Conservation (phyloP, 2,329 filamentous ascomycete species). For the Hortaea sp. region DNA sequence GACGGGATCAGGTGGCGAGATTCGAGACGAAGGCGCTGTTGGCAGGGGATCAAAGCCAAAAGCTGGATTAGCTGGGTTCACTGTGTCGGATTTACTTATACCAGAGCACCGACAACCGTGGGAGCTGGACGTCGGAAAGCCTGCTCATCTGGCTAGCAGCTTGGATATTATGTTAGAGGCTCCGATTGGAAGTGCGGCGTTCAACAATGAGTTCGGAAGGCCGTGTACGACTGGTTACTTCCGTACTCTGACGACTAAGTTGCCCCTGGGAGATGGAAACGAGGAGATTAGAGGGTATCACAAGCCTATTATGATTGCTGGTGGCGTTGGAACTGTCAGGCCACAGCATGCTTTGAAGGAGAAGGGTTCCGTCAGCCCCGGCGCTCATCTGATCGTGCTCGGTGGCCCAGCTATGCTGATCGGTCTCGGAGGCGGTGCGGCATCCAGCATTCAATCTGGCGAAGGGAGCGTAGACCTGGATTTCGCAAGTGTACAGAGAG, state of each 20-base stretch:
- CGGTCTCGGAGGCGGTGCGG: slow-evolving; percentile 87
- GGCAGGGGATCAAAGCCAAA: slow-evolving; percentile 88
- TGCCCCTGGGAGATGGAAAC: slow-evolving; percentile 49
- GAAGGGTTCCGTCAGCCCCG: slow-evolving; percentile 65
- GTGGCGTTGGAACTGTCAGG: slow-evolving; percentile 83
- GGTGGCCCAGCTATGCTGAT: slow-evolving; percentile 97
- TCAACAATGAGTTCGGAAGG: slow-evolving; percentile 96
- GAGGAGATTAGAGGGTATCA: slow-evolving; percentile 82
- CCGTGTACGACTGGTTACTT: slow-evolving; percentile 86
- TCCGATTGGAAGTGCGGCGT: slow-evolving; percentile 85
- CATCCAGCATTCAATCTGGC: slow-evolving; percentile 79
- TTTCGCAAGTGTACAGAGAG: slow-evolving; percentile 93
- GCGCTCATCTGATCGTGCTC: slow-evolving; percentile 85
- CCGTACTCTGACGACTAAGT: slow-evolving; percentile 69
- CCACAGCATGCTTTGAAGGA: slow-evolving; percentile 86
- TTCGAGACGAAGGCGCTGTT: slow-evolving; percentile 89
- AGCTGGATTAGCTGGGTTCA: slow-evolving; percentile 84
- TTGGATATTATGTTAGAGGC: slow-evolving; percentile 97
- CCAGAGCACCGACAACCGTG: slow-evolving; percentile 74
- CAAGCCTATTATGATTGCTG: slow-evolving; percentile 98
- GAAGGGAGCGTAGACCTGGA: slow-evolving; percentile 87
- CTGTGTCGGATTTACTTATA: slow-evolving; percentile 87
- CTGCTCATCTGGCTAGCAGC: slow-evolving; percentile 83
- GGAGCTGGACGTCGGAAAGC: slow-evolving; percentile 85
- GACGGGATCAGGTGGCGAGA: slow-evolving; percentile 90